Conservation (phyloP, 2,329 filamentous ascomycete species). For the Rhynchosporium secalis region DNA sequence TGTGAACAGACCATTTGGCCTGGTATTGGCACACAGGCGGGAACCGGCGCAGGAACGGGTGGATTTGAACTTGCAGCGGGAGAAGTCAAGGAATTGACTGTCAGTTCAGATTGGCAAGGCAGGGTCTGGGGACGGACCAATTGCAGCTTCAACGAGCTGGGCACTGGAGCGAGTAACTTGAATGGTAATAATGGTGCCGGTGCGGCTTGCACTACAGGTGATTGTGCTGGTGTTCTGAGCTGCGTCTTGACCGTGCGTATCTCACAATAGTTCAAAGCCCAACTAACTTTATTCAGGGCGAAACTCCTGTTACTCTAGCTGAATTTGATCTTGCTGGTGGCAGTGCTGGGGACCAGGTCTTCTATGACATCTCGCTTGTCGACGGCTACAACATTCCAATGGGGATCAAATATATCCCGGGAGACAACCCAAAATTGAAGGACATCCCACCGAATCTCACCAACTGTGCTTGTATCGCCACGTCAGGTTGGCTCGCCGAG, state of each 20-base stretch:
- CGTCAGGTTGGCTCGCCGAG: slow-evolving; percentile 59
- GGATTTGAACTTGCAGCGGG: slow-evolving; percentile 68
- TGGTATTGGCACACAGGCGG: slow-evolving; percentile 71
- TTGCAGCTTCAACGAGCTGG: slow-evolving; percentile 70
- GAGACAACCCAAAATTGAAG: slow-evolving; percentile 59
- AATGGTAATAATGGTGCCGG: slow-evolving; percentile 46
- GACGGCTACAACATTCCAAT: slow-evolving; percentile 82
- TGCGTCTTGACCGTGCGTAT: slow-evolving; percentile 67
- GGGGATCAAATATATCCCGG: slow-evolving; percentile 60
- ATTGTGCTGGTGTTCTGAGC: slow-evolving; percentile 70
- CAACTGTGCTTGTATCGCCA: slow-evolving; percentile 76
- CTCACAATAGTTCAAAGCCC: background rate
- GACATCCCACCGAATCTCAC: slow-evolving; percentile 73
- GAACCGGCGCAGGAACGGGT: slow-evolving; percentile 63
- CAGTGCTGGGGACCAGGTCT: slow-evolving; percentile 60
- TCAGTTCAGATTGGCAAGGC: slow-evolving; percentile 76
- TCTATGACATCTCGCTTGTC: slow-evolving; percentile 83
- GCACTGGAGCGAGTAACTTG: slow-evolving; percentile 51
- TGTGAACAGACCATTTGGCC: slow-evolving; percentile 75
- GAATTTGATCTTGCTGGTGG: slow-evolving; percentile 78
- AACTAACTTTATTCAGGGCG: slow-evolving; percentile 52
- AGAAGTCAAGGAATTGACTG: slow-evolving; percentile 59
- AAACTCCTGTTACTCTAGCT: slow-evolving; percentile 72
- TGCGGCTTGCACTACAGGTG: slow-evolving; percentile 69
- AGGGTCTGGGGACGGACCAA: slow-evolving; percentile 83